Evolutionary conservation across 2,329 filamentous ascomycete genomes (phyloP).

Genomic region (Rutstroemia sp.): DNA sequence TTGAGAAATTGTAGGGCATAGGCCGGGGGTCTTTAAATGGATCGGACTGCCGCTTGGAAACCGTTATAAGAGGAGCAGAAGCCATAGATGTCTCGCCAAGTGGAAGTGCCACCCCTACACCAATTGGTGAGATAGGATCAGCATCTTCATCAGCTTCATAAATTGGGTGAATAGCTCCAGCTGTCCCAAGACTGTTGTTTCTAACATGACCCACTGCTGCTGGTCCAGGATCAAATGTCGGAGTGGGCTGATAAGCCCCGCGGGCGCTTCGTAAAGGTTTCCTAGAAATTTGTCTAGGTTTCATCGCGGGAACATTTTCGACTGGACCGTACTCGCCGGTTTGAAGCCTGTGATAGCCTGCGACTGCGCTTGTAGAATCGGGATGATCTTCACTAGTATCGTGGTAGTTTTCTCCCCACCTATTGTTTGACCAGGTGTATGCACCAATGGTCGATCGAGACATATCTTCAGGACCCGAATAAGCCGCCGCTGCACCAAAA

Average conservation of each 20-base stretch:
- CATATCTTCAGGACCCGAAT: conserved; percentile 18
- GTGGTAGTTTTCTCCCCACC: conserved; percentile 17
- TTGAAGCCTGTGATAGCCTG: conserved; percentile 24
- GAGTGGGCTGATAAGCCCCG: conserved; percentile 33
- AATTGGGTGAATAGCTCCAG: conserved; percentile 53
- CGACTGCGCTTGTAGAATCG: conserved; percentile 23
- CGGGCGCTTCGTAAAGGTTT: conserved; percentile 30
- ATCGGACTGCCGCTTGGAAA: conserved; percentile 19
- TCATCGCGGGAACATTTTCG: conserved; percentile 12
- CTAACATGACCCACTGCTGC: conserved; percentile 32
- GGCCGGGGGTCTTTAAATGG: conserved; percentile 25
- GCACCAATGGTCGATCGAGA: conserved; percentile 12
- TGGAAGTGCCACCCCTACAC: conserved; percentile 19
- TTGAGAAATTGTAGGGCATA: conserved; percentile 7
- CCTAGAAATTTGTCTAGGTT: conserved; percentile 27
- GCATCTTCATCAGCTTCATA: conserved; percentile 52
- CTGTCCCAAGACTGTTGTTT: conserved; percentile 36
- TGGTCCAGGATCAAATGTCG: conserved; percentile 34
- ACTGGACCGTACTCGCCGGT: conserved; percentile 15
- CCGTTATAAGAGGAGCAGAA: neutral
- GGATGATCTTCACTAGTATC: conserved; percentile 12
- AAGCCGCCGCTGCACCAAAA: conserved; percentile 25
- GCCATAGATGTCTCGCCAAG: conserved; percentile 11
- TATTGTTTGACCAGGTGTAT: conserved; percentile 22
- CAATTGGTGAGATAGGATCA: conserved; percentile 8